Conservation (phyloP, 345 rosid species). For the Passiflora organensis region DNA sequence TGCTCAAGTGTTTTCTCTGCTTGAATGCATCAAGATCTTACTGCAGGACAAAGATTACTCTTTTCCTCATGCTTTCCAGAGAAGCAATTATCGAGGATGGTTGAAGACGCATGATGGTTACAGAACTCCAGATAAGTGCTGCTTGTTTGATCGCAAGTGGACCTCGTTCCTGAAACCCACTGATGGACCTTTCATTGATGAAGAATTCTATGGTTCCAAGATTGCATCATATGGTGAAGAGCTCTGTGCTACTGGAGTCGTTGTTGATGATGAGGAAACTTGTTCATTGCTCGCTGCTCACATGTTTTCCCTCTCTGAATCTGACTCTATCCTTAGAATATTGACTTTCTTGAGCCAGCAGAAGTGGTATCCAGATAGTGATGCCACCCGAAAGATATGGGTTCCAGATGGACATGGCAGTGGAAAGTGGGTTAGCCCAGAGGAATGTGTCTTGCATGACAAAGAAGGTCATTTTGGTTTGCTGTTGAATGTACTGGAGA, state of each 20-base stretch:
- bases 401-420: conserved; percentile 35
- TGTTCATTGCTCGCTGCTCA: conserved; percentile 33
- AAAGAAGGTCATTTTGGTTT: conserved; percentile 44
- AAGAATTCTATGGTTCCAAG: conserved; percentile 42
- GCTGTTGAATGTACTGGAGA: conserved; percentile 40
- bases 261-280: conserved; percentile 22
- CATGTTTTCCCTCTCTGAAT: conserved; percentile 37
- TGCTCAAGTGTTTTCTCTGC: conserved; percentile 33
- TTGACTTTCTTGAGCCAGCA: conserved; percentile 33
- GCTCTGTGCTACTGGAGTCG: conserved; percentile 47
- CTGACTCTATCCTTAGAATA: conserved; percentile 38
- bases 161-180: conserved; percentile 22
- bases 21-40: conserved; percentile 39
- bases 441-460: conserved; percentile 44
- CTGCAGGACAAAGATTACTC: conserved; percentile 14
- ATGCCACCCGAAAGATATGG: conserved; percentile 36
- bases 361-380: conserved; percentile 33
- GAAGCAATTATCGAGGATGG: conserved; percentile 41
- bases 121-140: conserved; percentile 41
- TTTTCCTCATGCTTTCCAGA: conserved; percentile 27
- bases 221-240: conserved; percentile 29
- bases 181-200: conserved; percentile 79
- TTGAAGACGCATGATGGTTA: conserved; percentile 55
- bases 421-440: conserved; percentile 48
- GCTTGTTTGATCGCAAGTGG: conserved; percentile 40